Percentiles rank a stretch among this genome's conserved stretches.
Evolutionary conservation across 2,329 filamentous ascomycete species (phyloP).

Genomic region (Tolypocladium inflatum): DNA sequence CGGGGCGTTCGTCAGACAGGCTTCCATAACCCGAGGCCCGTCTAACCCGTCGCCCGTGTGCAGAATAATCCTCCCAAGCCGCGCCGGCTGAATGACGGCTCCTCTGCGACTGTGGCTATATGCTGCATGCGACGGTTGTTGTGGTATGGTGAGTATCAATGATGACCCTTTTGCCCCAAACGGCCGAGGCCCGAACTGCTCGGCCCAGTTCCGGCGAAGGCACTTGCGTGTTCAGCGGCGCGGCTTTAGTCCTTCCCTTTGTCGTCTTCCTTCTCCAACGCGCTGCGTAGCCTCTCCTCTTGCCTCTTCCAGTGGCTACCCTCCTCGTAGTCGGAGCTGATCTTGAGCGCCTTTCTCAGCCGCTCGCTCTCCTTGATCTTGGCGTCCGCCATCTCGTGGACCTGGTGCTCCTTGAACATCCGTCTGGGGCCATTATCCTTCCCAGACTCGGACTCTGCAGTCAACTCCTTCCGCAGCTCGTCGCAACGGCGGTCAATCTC

Average conservation of each 20-base stretch:
- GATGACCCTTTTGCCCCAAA: background rate
- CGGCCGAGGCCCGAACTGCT: background rate
- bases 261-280: conserved; percentile 28
- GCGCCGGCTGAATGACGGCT: background rate
- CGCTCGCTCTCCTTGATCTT: conserved; percentile 95
- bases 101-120: background rate
- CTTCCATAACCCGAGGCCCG: background rate
- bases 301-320: conserved; percentile 79
- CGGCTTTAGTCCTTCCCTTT: conserved; percentile 9
- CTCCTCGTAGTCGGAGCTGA: conserved; percentile 77
- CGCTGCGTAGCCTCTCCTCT: conserved; percentile 54
- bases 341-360: conserved; percentile 76
- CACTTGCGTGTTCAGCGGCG: background rate
- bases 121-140: background rate
- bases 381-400: conserved; percentile 90
- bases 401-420: conserved; percentile 80
- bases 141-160: background rate
- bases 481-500: conserved; percentile 66
- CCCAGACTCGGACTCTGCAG: conserved; percentile 25
- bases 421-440: conserved; percentile 25
- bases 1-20: too few species aligned
- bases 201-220: background rate
- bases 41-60: too few species aligned
- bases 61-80: background rate
- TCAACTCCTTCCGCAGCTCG: conserved; percentile 29